A percentile compares a stretch with the other conserved stretches of the same genome.
Evolutionary conservation across 2,329 filamentous ascomycete genomes (phyloP).

Genomic region (Diaporthe aspalathi): DNA sequence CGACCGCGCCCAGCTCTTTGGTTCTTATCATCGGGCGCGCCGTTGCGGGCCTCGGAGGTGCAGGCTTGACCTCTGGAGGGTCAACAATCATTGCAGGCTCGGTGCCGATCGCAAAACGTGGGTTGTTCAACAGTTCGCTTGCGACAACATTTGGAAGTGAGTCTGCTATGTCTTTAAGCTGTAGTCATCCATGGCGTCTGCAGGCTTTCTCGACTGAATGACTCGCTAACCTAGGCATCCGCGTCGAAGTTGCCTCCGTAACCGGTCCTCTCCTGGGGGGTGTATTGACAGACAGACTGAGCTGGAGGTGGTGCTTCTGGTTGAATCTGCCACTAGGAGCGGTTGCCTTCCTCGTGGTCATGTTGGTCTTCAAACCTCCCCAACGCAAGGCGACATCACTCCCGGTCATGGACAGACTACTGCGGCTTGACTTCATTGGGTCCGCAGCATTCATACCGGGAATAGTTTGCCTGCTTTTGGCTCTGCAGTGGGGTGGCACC

Average conservation of each 20-base stretch:
- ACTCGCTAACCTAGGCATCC: neutral
- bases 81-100: neutral
- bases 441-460: neutral
- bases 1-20: conserved; percentile 40
- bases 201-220: too few species aligned
- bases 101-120: neutral
- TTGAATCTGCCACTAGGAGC: neutral
- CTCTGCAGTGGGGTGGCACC: conserved; percentile 67
- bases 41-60: conserved; percentile 40
- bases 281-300: neutral
- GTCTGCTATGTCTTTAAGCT: neutral
- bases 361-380: neutral
- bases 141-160: neutral
- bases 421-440: conserved; percentile 60
- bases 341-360: neutral
- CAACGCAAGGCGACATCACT: neutral
- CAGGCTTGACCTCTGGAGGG: conserved; percentile 44
- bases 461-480: conserved; percentile 47
- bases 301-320: conserved; percentile 1
- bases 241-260: neutral
- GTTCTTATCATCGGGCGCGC: conserved; percentile 43
- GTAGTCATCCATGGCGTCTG: too few species aligned
- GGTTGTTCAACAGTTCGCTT: neutral
- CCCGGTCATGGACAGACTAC: neutral
- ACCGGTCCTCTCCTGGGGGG: neutral